These are phyloP conservation scores for Lentinula raphanica DNA, from an alignment of 768 basidiomycete species.

Conservation along the genomic window DNA sequence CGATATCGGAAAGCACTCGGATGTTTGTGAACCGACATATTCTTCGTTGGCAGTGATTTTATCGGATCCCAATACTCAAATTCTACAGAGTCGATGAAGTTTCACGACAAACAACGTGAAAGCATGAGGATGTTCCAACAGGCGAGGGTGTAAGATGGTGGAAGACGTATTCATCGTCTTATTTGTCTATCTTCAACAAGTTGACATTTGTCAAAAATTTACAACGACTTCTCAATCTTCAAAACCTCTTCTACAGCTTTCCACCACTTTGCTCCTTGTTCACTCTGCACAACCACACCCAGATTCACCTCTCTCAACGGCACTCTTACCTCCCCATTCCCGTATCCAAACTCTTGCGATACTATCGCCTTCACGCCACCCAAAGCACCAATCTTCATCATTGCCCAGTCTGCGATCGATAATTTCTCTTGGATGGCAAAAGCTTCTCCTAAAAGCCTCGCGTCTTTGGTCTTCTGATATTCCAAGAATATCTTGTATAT, in stretches of 20 bases:
- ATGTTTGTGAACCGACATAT: no score
- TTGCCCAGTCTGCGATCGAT: constrained; percentile 64
- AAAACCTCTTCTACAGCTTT: not conserved
- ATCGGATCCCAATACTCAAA: no score
- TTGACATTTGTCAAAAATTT: no score
- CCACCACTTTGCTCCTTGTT: constrained; percentile 1
- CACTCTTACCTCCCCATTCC: constrained; percentile 40
- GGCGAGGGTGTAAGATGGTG: no score
- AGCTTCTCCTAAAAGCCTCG: constrained; percentile 39
- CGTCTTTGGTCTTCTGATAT: constrained; percentile 29
- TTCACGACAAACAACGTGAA: no score
- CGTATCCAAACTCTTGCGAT: constrained; percentile 62
- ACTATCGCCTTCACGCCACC: constrained; percentile 63
- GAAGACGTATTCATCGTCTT: no score
- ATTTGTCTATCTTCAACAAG: no score
- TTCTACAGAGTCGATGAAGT: no score
- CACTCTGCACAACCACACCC: constrained; percentile 22
- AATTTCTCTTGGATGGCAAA: constrained; percentile 56
- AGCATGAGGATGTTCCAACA: no score
- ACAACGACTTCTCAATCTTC: constrained; percentile 2
- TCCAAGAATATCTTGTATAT: constrained; percentile 46
- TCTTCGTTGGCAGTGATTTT: no score
- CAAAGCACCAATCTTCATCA: constrained; percentile 59
- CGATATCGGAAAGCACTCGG: not conserved
- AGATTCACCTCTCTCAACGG: constrained; percentile 41